Percentiles rank a stretch among this genome's conserved stretches.
Conservation (phyloP, 2,329 filamentous ascomycete genomes). For the Aureobasidium pullulans region DNA sequence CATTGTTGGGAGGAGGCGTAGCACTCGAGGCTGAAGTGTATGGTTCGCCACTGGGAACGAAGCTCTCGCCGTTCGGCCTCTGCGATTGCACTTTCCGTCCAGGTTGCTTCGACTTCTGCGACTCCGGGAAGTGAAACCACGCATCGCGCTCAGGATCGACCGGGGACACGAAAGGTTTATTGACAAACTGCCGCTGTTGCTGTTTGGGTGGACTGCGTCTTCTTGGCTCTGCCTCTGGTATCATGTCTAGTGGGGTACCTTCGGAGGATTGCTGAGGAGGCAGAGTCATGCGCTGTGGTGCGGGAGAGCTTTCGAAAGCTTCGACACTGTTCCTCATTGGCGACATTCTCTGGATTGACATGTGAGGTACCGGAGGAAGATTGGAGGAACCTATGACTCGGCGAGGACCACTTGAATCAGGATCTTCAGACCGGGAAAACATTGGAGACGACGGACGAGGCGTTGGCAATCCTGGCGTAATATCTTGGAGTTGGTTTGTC, state of each 20-base stretch:
- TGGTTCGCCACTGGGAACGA: conserved; percentile 23
- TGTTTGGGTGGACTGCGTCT: conserved; percentile 19
- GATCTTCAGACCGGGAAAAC: background rate
- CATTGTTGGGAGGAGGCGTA: conserved; percentile 8
- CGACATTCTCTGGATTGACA: background rate
- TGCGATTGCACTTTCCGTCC: conserved; percentile 11
- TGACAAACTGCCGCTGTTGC: conserved; percentile 16
- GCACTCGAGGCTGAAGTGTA: background rate
- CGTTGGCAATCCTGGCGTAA: conserved; percentile 19
- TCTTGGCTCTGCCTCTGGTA: conserved; percentile 4
- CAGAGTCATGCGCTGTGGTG: background rate
- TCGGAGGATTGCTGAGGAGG: background rate
- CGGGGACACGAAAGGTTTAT: conserved; percentile 27
- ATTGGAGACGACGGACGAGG: conserved; percentile 26
- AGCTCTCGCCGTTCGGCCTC: background rate
- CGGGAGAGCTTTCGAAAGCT: background rate
- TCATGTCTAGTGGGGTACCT: conserved; percentile 8
- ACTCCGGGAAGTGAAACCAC: conserved; percentile 21
- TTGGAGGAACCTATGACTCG: background rate
- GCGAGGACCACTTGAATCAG: background rate
- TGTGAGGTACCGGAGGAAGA: background rate
- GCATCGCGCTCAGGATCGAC: conserved; percentile 17
- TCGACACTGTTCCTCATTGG: background rate
- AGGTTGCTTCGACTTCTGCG: background rate
- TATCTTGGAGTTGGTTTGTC: background rate